Base-by-base conservation (phyloP, 768 basidiomycete species). In the Russula earlei region DNA sequence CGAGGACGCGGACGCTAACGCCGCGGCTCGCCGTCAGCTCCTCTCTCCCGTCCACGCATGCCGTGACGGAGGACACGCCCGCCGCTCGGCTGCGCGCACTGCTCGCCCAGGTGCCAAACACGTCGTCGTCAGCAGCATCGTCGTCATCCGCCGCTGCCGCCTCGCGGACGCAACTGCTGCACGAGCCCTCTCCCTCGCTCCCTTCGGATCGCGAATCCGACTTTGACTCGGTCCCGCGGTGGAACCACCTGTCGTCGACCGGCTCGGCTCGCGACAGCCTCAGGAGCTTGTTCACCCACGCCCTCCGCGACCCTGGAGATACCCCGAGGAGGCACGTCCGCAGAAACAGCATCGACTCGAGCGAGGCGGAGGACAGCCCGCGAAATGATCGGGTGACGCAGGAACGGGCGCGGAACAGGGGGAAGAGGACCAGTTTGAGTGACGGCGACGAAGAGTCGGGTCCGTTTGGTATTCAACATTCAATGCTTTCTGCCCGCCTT, bases 351-450 rank as follows among this genome's bases (percentile, higher is more conserved):
- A 61, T 62, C n/a, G 62, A 62, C 38, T 45, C 36, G 43, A 61
- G 62, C 52, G 62, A 57, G 55, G 59, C 61, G n/a, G 59, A 60
- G 43, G 62, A 62, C n/a, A 62, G 59, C 20, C 62, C 62, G 29
- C 52, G 62, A 31, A 56, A 54, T 17, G 59, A 61, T 15, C 40
- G 52, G 19, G 55, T 62, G 3, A 53, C 52, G 8, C 52, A 56
- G 44, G 62, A 62, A 41, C 55, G 62, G 10, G 56, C 52, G 52
- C 46, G 49, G 55, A 57, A 54, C 47, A 57, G 54, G 42, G 62
- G 59, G 0, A 57, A 61, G 49, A 53, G 59, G 55, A 61, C 47
- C 37, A 62, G 62, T 17, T 38, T 60, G 7, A 61, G 59, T 40
- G 62, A 62, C 6, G 62, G 60, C 5, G 62, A 62, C 34, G 60